Evolutionary conservation across 805 yeast species (phyloP).

Genomic region (Ogataea chonburiensis): DNA sequence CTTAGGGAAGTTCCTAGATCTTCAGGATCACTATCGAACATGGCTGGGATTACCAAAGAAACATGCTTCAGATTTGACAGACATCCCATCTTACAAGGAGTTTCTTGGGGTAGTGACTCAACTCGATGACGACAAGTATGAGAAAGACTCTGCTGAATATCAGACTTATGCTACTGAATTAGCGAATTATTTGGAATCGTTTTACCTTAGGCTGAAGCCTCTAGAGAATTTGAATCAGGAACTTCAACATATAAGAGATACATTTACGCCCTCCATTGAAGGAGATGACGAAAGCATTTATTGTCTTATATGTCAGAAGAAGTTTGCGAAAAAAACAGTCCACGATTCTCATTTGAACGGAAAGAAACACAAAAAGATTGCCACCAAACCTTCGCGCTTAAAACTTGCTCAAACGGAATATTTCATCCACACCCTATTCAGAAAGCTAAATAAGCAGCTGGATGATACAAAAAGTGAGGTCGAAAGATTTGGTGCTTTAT

Average conservation of each 20-base stretch:
- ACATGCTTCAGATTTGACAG: constrained; percentile 1
- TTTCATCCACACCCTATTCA: constrained; percentile 38
- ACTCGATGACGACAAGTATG: constrained; percentile 25
- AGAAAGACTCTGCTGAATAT: constrained; percentile 38
- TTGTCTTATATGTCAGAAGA: constrained; percentile 64
- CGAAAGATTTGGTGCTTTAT: constrained; percentile 64
- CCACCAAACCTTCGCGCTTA: constrained; percentile 13
- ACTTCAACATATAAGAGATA: constrained; percentile 25
- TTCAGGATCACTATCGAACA: constrained; percentile 47
- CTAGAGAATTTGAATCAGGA: constrained; percentile 41
- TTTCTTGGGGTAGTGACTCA: constrained; percentile 14
- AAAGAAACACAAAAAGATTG: constrained; percentile 66
- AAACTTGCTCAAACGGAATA: constrained; percentile 32
- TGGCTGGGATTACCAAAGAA: constrained; percentile 49
- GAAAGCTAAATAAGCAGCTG: constrained; percentile 40
- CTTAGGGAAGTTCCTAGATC: constrained; percentile 64
- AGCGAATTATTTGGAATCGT: constrained; percentile 48
- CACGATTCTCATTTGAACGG: constrained; percentile 70
- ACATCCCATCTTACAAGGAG: constrained; percentile 21
- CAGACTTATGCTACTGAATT: constrained; percentile 45
- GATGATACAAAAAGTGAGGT: constrained; percentile 55
- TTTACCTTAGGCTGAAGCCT: constrained; percentile 48
- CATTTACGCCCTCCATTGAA: constrained; percentile 10
- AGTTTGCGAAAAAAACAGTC: constrained; percentile 63
- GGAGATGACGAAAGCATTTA: constrained; percentile 35